These are phyloP conservation scores for Pelargonium myrrhifolium DNA, from an alignment of 441 rosid species.

Conservation along the genomic window DNA sequence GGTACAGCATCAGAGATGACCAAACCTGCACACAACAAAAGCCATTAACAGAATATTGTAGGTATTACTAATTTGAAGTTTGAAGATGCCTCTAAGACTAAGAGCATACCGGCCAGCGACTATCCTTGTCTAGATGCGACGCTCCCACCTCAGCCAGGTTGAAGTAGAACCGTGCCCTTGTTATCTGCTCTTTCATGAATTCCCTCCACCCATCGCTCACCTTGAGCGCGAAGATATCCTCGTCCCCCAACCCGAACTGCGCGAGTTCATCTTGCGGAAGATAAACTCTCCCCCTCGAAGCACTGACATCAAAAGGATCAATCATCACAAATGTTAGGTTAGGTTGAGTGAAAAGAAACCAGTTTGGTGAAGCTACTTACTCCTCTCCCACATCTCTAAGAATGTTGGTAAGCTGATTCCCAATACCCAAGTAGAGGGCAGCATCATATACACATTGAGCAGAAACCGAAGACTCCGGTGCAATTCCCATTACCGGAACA, in stretches of 20 bases:
- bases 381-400: constrained; percentile 55
- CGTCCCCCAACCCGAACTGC: constrained; percentile 31
- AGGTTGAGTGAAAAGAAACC: not conserved
- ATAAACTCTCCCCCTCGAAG: constrained; percentile 43
- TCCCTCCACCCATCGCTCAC: constrained; percentile 38
- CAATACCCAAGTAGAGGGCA: constrained; percentile 45
- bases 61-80: too few relatives aligned
- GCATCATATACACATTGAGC: constrained; percentile 40
- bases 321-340: not conserved
- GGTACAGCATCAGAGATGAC: constrained; percentile 36
- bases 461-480: constrained; percentile 37
- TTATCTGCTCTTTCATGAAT: constrained; percentile 43
- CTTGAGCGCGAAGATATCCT: constrained; percentile 35
- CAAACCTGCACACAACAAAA: constrained; percentile 33
- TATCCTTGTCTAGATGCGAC: constrained; percentile 36
- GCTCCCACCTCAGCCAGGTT: constrained; percentile 42
- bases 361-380: constrained; percentile 22
- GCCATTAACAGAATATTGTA: too few relatives aligned
- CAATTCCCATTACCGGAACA: constrained; percentile 60
- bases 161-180: constrained; percentile 42
- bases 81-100: too few relatives aligned
- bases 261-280: constrained; percentile 43
- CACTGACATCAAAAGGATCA: constrained; percentile 19
- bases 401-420: constrained; percentile 51
- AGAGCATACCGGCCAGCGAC: constrained; percentile 44